These are phyloP conservation scores for Backusella macrospora DNA, from an alignment of 192 early-diverging fungal species.

Conservation along the genomic window DNA sequence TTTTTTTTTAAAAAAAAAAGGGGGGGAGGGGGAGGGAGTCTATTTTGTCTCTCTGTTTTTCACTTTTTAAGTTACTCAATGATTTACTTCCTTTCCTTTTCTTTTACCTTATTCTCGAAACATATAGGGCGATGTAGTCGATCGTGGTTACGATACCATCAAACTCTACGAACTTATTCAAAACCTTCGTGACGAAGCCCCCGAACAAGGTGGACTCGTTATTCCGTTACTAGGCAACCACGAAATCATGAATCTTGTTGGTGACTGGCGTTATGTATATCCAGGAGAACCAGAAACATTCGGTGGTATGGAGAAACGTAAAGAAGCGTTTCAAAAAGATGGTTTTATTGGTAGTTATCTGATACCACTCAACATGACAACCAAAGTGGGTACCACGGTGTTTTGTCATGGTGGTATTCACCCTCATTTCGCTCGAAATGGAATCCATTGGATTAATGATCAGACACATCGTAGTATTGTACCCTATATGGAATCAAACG, in stretches of 20 bases:
- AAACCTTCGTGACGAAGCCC: slow-evolving; percentile 59
- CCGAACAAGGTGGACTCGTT: slow-evolving; percentile 50
- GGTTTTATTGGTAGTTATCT: slow-evolving; percentile 60
- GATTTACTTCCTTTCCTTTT: background rate
- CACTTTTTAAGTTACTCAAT: background rate
- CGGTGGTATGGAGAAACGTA: slow-evolving; percentile 48
- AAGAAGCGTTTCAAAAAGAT: slow-evolving; percentile 47
- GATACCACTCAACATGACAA: slow-evolving; percentile 46
- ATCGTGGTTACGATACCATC: slow-evolving; percentile 75
- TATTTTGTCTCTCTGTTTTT: background rate
- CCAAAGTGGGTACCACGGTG: slow-evolving; percentile 52
- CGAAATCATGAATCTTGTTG: slow-evolving; percentile 66
- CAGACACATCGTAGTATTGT: slow-evolving; percentile 39
- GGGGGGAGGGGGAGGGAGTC: too few species aligned
- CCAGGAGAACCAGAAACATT: slow-evolving; percentile 56
- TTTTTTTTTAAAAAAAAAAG: background rate
- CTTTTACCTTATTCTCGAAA: background rate
- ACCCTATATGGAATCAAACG: slow-evolving; percentile 27
- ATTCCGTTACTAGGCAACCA: slow-evolving; percentile 55
- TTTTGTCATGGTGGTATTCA: slow-evolving; percentile 68
- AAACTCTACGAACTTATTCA: slow-evolving; percentile 62
- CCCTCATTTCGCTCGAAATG: slow-evolving; percentile 29
- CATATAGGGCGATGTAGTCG: slow-evolving; percentile 70
- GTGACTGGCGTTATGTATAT: slow-evolving; percentile 63
- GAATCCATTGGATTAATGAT: slow-evolving; percentile 56